Evolutionary conservation across 1,284 basidiomycete genomes (phyloP).

Genomic region (Leccinum holopus): DNA sequence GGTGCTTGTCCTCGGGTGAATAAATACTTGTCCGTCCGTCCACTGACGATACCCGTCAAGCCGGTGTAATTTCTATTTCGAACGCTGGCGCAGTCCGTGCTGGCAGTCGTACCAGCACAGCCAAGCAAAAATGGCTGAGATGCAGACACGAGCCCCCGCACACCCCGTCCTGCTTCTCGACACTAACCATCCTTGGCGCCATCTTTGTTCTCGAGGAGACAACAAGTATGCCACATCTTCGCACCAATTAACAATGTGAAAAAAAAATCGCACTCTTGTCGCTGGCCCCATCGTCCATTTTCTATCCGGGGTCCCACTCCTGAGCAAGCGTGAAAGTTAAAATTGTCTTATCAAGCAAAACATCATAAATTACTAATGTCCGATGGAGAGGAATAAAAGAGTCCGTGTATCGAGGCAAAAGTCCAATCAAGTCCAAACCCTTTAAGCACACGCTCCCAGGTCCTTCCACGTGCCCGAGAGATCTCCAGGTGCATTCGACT

Average conservation of each 20-base stretch:
- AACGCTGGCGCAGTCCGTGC: background rate
- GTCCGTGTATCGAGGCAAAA: background rate
- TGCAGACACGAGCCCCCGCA: conserved; percentile 16
- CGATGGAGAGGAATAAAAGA: background rate
- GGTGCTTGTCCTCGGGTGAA: conserved; percentile 3
- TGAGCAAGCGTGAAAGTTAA: background rate
- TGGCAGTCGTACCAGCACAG: conserved; percentile 14
- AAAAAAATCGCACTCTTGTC: background rate
- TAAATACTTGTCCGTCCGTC: conserved; percentile 18
- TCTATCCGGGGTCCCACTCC: background rate
- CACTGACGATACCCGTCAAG: conserved; percentile 18
- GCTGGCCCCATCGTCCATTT: background rate
- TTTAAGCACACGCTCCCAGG: conserved; percentile 18
- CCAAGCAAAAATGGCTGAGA: conserved; percentile 12
- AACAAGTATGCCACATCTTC: background rate
- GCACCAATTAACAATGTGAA: background rate
- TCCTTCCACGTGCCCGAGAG: conserved; percentile 30
- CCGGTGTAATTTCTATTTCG: conserved; percentile 14
- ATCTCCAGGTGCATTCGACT: conserved; percentile 27
- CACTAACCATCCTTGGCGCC: background rate
- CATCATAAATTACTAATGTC: background rate
- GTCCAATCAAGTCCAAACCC: background rate
- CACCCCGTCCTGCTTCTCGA: conserved; percentile 12
- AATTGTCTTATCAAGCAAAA: background rate
- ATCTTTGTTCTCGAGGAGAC: background rate